Evolutionary conservation across 106 monocot genomes (phyloP).

Genomic region (Gastrodia elata): DNA sequence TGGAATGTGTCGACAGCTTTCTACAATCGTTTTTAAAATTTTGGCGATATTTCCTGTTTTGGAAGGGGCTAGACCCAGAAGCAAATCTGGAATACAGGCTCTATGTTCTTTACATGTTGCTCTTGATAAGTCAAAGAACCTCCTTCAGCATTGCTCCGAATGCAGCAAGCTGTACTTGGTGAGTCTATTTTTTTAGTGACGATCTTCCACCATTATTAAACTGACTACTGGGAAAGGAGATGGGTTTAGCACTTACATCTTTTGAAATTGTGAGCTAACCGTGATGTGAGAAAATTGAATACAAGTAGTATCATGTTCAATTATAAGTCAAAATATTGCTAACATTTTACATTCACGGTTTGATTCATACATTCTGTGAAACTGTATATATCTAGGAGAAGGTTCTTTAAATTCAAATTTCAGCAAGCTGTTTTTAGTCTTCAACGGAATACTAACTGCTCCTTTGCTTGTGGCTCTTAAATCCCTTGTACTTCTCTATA

Average conservation of each 20-base stretch:
- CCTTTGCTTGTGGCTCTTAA: background rate
- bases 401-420: background rate
- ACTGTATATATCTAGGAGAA: background rate
- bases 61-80: conserved; percentile 72
- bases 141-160: conserved; percentile 83
- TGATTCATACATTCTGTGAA: background rate
- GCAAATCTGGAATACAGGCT: conserved; percentile 68
- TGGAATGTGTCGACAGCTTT: conserved; percentile 55
- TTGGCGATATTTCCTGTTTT: conserved; percentile 52
- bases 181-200: conserved; percentile 3
- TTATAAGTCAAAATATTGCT: background rate
- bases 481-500: background rate
- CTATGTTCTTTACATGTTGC: conserved; percentile 61
- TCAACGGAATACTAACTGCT: background rate
- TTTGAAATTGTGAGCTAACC: background rate
- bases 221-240: background rate
- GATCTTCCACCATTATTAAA: background rate
- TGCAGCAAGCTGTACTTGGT: conserved; percentile 94
- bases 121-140: conserved; percentile 62
- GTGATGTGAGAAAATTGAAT: background rate
- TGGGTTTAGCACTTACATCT: background rate
- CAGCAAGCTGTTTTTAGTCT: background rate
- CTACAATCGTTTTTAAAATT: conserved; percentile 47
- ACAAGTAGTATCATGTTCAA: background rate
- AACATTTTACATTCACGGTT: background rate